Evolutionary conservation across 2,329 filamentous ascomycete genomes (phyloP), one percentile per base, ranked within the genome.

Genomic region (Trichoderma sp.): DNA sequence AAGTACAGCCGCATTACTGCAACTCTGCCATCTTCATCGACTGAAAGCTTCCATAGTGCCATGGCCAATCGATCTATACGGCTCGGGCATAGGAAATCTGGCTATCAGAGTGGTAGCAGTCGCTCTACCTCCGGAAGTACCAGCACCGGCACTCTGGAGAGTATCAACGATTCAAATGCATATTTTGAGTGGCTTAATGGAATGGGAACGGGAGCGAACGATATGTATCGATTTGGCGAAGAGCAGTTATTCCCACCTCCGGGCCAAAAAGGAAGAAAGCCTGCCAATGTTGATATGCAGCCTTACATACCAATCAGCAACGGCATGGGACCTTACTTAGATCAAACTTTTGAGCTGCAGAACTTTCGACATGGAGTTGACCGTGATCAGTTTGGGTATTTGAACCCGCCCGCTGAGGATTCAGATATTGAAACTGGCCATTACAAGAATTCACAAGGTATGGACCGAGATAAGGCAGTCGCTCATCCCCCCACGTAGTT

Each of bases 371-470:
- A 81, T 4, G 78, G 82, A 8, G 79, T 80, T n/a, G 78, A 76
- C 4, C 26, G 39, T n/a, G 75, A 67, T 4, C 71, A 77, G 6
- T 57, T 57, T 8, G 60, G 34, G 3, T 75, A 76, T 32, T 53
- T 81, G 1, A 83, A 83, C 65, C 82, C 80, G 0, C 84, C 84
- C 4, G 80, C 81, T 6, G 86, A 86, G 71, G 84, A 83, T 0
- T 83, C 85, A 1, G 83, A 80, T 0, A 73, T 80, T 1, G 73
- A 75, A 15, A 71, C 72, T 21, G 51, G 68, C 21, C 68, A 43
- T 7, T 51, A 30, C 12, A 69, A 60, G 56, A 71, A 76, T 12
- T 43, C 60, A 32, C 74, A 76, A 67, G 75, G 78, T 79, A 61
- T 36, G 60, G 7, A 12, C 43, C 11, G 12, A 53, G 1, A 15